Evolutionary conservation across 257 asterid species (phyloP), one percentile per base, ranked within the genome.

Genomic region (Nicotiana noctiflora): DNA sequence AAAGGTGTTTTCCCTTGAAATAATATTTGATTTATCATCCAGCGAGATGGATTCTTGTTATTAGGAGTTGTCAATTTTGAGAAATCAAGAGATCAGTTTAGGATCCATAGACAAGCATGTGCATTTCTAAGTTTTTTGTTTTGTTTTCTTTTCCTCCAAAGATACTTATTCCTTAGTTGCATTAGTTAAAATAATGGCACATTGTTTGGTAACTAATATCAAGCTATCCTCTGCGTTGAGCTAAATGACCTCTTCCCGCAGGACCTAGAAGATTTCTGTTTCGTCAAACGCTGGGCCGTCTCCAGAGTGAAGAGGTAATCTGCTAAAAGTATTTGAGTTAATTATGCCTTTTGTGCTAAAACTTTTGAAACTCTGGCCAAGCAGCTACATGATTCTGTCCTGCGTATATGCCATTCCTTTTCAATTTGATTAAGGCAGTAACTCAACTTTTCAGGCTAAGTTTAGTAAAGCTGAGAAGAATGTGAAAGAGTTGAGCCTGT

Each of bases 231-330:
- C 37, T 74, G n/a, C 79, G 83, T 83, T 83, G 65, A 70, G 25
- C 77, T 44, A 21, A 70, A 70, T 1, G 40, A 46, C 52, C 56
- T 32, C 44, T 75, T 25, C 83, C 32, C 84, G 84, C 86, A 95
- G 99, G 99, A 57, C 96, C 98, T 68, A 89, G 99, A 90, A 90
- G 99, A 82, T 89, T 93, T 82, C 84, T 93, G 89, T 85, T 91
- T 83, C 95, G 96, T 62, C 90, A 93, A 80, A 93, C 99, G 62
- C 80, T 95, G 83, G 98, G 97, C 80, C 92, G 97, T 82, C 87
- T 95, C 85, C 99, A 83, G 85, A 92, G 96, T 80, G 99, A 95
- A 90, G 99, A 93, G 99, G 99, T 95, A 90, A 72, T 78, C 87
- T 75, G 25, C 74, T 82, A 15, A 34, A 74, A 27, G 6, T 40